These are phyloP conservation scores for Pseudocohnilembus persalinus DNA, from an alignment of 169 alveolate species.

Conservation along the genomic window DNA sequence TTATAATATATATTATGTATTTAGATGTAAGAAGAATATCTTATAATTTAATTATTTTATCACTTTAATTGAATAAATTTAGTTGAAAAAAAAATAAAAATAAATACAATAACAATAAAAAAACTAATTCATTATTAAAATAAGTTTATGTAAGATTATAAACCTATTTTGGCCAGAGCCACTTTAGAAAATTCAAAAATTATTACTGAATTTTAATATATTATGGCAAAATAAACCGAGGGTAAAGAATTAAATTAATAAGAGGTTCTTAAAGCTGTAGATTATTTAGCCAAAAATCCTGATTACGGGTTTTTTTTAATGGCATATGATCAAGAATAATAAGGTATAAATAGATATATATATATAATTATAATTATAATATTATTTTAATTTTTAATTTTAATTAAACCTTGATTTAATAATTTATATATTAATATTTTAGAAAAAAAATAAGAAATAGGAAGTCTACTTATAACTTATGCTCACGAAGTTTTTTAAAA, in stretches of 20 bases:
- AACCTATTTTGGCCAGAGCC: neutral
- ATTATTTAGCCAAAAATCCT: slow-evolving; percentile 5
- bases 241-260: slow-evolving; percentile 20
- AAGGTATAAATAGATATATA: neutral
- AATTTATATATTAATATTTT: neutral
- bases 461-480: slow-evolving; percentile 3
- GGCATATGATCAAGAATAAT: neutral
- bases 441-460: neutral
- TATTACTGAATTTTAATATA: slow-evolving; percentile 20
- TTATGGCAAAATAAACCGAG: slow-evolving; percentile 28
- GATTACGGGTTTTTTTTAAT: slow-evolving; percentile 14
- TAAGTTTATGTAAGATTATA: neutral
- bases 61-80: too few species aligned
- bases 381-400: too few species aligned
- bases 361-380: too few species aligned
- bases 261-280: neutral
- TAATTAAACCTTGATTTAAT: too few species aligned
- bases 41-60: too few species aligned
- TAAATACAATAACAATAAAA: too few species aligned
- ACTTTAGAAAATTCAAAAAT: neutral
- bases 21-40: too few species aligned
- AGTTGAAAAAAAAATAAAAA: neutral
- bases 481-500: slow-evolving; percentile 1
- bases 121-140: too few species aligned
- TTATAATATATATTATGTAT: too few species aligned